Evolutionary conservation across 345 rosid genomes (phyloP), one percentile per base, ranked within the genome.

Genomic region (Eucalyptus marginata): DNA sequence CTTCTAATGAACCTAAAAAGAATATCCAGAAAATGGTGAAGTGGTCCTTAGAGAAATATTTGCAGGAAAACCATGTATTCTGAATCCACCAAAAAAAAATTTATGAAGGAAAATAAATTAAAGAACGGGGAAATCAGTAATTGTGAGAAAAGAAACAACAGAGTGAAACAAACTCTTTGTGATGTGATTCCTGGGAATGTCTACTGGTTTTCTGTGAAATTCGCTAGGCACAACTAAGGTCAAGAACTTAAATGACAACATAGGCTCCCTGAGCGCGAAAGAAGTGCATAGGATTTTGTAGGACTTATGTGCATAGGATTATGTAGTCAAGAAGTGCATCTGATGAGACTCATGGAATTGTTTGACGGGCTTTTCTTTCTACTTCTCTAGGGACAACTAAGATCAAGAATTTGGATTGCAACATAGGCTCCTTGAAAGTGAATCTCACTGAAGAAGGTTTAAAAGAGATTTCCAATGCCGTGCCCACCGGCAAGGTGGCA

Each of bases 401-500:
- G 92, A 64, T 88, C 5, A 89, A 88, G 88, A 90, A 92, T 86
- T 87, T 91, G 20, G 88, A 90, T 29, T 86, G 33, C 88, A 93
- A 88, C n/a, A 90, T 86, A 7, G 91, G 89, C 51, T 88, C 93
- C 22, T 36, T 91, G 24, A 83, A 59, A 56, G 59, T 94, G 86
- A 89, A 88, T 76, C 92, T 92, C 15, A 89, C 81, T 10, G 29
- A 90, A 66, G 89, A 91, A 50, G 90, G 88, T 49, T 81, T 93
- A 59, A 86, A 87, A 92, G 93, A 93, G 87, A 92, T 94, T 44
- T 87, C 90, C 4, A 92, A 91, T 87, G 94, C 91, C 25, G 93
- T 90, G 18, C 93, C 95, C 11, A 52, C 89, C 16, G 43, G 89
- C 29, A 94, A 93, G 86, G 93, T 93, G 10, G 96, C 94, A 4